These are phyloP conservation scores for Tuber melanosporum DNA, from an alignment of 495 filamentous ascomycete species.

Conservation along the genomic window DNA sequence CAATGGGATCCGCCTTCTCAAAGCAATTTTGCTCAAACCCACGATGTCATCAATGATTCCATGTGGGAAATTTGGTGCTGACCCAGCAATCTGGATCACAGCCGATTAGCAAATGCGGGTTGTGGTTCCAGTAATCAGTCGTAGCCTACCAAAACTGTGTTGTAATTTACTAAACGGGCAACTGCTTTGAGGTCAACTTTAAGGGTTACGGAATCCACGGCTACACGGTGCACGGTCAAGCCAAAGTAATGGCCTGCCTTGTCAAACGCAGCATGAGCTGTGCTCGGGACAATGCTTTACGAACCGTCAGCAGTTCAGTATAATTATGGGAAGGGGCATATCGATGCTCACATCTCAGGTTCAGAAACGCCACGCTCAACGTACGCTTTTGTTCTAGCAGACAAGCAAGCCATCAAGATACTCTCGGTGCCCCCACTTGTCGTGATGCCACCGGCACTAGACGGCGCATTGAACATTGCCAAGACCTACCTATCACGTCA, in stretches of 20 bases:
- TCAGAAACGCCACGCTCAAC: slow-evolving; percentile 78
- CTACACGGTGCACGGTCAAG: slow-evolving; percentile 85
- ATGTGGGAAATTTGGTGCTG: slow-evolving; percentile 94
- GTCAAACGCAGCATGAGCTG: slow-evolving; percentile 90
- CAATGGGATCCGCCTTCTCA: slow-evolving; percentile 69
- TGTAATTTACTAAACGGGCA: slow-evolving; percentile 81
- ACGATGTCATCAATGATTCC: slow-evolving; percentile 95
- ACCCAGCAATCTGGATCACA: slow-evolving; percentile 62
- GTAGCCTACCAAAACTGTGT: slow-evolving; percentile 64
- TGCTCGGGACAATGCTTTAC: slow-evolving; percentile 80
- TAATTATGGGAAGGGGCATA: background rate
- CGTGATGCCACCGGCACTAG: slow-evolving; percentile 74
- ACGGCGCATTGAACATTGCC: slow-evolving; percentile 82
- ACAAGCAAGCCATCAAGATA: slow-evolving; percentile 88
- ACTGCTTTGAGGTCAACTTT: slow-evolving; percentile 73
- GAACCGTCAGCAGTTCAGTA: slow-evolving; percentile 30
- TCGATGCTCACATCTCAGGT: slow-evolving; percentile 73
- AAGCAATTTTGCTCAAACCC: slow-evolving; percentile 73
- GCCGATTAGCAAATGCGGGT: slow-evolving; percentile 1
- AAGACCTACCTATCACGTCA: slow-evolving; percentile 52
- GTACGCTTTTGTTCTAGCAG: slow-evolving; percentile 81
- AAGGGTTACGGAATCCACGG: slow-evolving; percentile 76
- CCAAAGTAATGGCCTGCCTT: slow-evolving; percentile 93
- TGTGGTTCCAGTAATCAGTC: background rate
- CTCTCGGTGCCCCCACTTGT: slow-evolving; percentile 93